Base-by-base conservation (phyloP, 2,329 filamentous ascomycete species). In the Fusarium hostae region DNA sequence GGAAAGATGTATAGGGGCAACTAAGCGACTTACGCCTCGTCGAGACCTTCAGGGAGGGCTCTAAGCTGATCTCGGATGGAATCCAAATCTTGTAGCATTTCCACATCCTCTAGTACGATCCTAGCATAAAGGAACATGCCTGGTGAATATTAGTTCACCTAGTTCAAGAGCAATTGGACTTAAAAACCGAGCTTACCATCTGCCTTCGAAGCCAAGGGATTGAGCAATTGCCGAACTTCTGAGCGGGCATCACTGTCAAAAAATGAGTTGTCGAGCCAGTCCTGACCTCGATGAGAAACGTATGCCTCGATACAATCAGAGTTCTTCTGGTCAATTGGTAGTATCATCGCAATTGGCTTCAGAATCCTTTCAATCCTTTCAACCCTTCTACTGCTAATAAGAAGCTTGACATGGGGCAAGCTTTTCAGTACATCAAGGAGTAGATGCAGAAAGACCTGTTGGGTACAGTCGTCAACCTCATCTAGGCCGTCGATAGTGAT, bases 1-100 rank as follows among this genome's bases (percentile, higher is more conserved):
- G n/a, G 20, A 2, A 39, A 6, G 12, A 28, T 13, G 10, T 11
- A 0, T 1, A 11, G 6, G 4, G 0, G 30, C 1, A 22, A 24
- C 2, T 3, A 13, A n/a, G 15, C 15, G 7, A 41, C 51, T 22
- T 20, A 55, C 51, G 37, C 37, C 9, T 55, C 51, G 15, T 55
- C 51, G 2, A 55, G 51, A 1, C 51, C 39, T 3, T 55, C 26
- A 1, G 51, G 51, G 18, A 55, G 51, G 0, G 2, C 11, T 0
- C 22, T 32, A 2, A 55, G 51, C n/a, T 55, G 51, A 2, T 41
- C 37, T 32, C 51, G 51, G 11, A 55, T 41, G 6, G 28, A 30
- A 7, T 43, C 26, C 26, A 55, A 24, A 3, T 41, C 51, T 6
- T 22, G 37, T 2, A 55, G n/a, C 51, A 55, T 41, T 32, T 55